Base-by-base conservation (phyloP, 148 eudicot species). In the Bassia scoparia region DNA sequence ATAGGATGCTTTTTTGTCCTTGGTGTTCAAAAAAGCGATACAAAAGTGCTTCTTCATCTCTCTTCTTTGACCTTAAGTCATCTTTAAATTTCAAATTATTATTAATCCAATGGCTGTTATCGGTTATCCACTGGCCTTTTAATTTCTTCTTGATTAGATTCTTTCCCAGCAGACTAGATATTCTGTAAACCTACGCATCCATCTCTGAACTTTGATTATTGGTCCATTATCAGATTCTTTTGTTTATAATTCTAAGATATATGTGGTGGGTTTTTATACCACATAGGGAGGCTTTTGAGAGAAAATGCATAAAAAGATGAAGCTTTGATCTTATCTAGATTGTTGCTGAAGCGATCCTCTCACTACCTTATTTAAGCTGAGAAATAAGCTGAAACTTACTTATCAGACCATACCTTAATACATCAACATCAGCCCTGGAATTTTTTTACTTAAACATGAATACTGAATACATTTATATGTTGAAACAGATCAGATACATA, bases 11-110 rank as follows among this genome's bases (percentile, higher is more conserved):
- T 74, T 84, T 53, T 92, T n/a, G 97, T 55, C 97, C 96, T 3
- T 92, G 97, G 69, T 96, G 97, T 61, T 92, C 97, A 71, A 89
- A 89, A 68, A 92, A 86, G 83, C 65, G 87, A 84, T 90, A 90
- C 78, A 90, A 90, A 76, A 79, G 96, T 90, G 83, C 23, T 43
- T 37, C 33, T 38, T 37, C 68, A n/a, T 38, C n/a, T n/a, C n/a
- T n/a, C n/a, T n/a, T 65, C 68, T 14, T 41, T 41, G 9, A 31
- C 33, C 17, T 9, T 58, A 8, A 3, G 3, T 59, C 0, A 2
- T 35, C 12, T 64, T 3, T 8, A n/a, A 12, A 5, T n/a, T 11
- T 6, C 31, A 4, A 20, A 13, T 23, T 38, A 24, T 43, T 24
- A 14, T 44, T 23, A 3, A 41, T 43, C 1, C 8, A 1, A 20